A percentile compares a stretch with the other conserved stretches of the same genome.
Conservation (phyloP, 192 early-diverging fungal species). For the Entomortierella beljakovae region DNA sequence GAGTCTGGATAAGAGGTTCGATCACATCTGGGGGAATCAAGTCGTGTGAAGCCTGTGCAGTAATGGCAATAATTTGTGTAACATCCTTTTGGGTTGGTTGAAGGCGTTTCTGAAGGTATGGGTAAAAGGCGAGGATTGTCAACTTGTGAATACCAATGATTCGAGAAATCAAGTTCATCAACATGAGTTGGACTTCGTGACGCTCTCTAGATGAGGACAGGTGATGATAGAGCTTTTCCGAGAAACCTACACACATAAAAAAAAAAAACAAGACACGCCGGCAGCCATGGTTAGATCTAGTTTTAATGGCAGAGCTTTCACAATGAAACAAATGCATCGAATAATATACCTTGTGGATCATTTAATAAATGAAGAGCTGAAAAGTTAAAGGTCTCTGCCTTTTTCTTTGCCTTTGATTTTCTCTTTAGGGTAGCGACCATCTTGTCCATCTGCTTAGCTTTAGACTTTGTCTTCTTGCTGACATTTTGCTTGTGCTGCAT, state of each 20-base stretch:
- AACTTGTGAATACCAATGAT: slow-evolving; percentile 97
- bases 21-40: slow-evolving; percentile 95
- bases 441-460: slow-evolving; percentile 80
- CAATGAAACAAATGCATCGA: too few species aligned
- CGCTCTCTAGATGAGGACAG: slow-evolving; percentile 81
- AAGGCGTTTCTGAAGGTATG: slow-evolving; percentile 93
- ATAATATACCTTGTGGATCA: slow-evolving; percentile 95
- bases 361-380: slow-evolving; percentile 94
- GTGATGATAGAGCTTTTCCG: slow-evolving; percentile 93
- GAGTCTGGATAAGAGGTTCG: slow-evolving; percentile 86
- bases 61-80: slow-evolving; percentile 88
- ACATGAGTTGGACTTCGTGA: slow-evolving; percentile 90
- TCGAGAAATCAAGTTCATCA: slow-evolving; percentile 95
- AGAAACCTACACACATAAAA: slow-evolving; percentile 67
- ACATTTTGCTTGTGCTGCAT: slow-evolving; percentile 84
- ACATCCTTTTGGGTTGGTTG: slow-evolving; percentile 97
- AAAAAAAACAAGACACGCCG: not conserved
- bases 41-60: slow-evolving; percentile 93
- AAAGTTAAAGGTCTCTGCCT: slow-evolving; percentile 87
- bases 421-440: slow-evolving; percentile 78
- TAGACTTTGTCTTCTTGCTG: slow-evolving; percentile 90
- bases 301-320: too few species aligned
- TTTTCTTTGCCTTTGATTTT: slow-evolving; percentile 72
- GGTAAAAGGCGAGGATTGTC: slow-evolving; percentile 90
- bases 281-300: not conserved